phyloP scores from a whole-genome alignment of 495 filamentous ascomycete species.

The Neurospora sp. region DNA sequence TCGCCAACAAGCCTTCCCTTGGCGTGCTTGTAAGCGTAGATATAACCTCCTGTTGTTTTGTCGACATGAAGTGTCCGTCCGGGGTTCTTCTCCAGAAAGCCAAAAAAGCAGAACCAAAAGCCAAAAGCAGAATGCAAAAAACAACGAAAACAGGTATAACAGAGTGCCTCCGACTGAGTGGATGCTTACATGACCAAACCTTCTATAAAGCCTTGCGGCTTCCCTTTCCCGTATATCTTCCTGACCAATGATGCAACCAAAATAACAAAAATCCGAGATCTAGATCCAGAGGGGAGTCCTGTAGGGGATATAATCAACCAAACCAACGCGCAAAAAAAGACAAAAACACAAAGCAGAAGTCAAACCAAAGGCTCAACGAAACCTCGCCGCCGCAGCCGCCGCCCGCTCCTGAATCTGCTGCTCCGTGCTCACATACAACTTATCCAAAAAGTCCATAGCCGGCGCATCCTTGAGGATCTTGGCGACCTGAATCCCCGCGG shows the following conservation, averaged over 20 bases:
- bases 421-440: slow-evolving; percentile 60
- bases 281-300: neutral
- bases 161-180: slow-evolving; percentile 6
- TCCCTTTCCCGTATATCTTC: neutral
- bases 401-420: slow-evolving; percentile 60
- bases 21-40: neutral
- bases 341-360: too few species aligned
- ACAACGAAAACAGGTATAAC: neutral
- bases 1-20: neutral
- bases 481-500: slow-evolving; percentile 75
- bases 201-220: neutral
- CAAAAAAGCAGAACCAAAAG: too few species aligned
- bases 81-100: neutral
- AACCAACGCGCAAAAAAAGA: neutral
- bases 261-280: neutral
- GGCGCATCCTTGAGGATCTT: slow-evolving; percentile 74
- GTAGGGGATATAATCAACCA: neutral
- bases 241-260: neutral
- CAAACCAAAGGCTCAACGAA: too few species aligned
- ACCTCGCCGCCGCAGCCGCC: slow-evolving; percentile 31
- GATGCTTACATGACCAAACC: neutral
- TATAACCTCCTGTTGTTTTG: neutral
- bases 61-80: neutral
- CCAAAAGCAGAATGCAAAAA: neutral
- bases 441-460: slow-evolving; percentile 72